phyloP scores from a whole-genome alignment of 495 filamentous ascomycete genomes.

The Glonium stellatum region DNA sequence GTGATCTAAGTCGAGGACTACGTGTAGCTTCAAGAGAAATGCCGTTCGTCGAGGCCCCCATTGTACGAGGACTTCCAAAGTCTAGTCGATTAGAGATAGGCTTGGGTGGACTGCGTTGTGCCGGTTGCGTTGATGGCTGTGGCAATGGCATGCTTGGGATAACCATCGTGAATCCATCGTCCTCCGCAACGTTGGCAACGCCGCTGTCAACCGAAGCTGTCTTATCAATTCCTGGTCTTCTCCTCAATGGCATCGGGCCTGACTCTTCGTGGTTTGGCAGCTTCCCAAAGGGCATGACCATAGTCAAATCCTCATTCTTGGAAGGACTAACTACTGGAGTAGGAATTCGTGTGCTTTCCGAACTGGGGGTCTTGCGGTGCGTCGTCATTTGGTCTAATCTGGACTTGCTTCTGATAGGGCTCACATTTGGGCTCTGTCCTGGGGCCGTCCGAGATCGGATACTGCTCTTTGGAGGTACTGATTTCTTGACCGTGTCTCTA shows the following conservation, averaged over 20 bases:
- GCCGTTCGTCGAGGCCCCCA: conserved; percentile 11
- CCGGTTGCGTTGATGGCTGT: conserved; percentile 5
- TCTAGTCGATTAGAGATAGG: conserved; percentile 12
- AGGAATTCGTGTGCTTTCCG: conserved; percentile 17
- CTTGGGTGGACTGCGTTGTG: conserved; percentile 25
- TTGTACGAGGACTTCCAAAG: conserved; percentile 15
- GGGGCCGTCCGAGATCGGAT: conserved; percentile 16
- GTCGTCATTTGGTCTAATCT: conserved; percentile 15
- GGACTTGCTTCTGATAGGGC: conserved; percentile 27
- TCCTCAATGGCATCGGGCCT: conserved; percentile 16
- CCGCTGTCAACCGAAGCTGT: conserved; percentile 32
- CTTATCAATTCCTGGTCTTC: conserved; percentile 28
- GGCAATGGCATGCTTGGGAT: conserved; percentile 30
- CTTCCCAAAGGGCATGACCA: conserved; percentile 33
- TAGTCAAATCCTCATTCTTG: conserved; percentile 36
- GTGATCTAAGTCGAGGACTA: conserved; percentile 26
- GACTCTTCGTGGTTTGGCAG: conserved; percentile 16
- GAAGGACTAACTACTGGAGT: conserved; percentile 29
- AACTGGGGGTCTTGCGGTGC: conserved; percentile 26
- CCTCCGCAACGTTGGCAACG: conserved; percentile 27
- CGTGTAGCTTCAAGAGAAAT: conserved; percentile 2
- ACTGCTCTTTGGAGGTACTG: conserved; percentile 22
- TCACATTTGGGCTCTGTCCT: conserved; percentile 27
- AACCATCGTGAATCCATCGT: conserved; percentile 41
- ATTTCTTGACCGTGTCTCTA: conserved; percentile 36